Conservation (phyloP, 805 yeast species). For the Saccharomycopsis sp. region DNA sequence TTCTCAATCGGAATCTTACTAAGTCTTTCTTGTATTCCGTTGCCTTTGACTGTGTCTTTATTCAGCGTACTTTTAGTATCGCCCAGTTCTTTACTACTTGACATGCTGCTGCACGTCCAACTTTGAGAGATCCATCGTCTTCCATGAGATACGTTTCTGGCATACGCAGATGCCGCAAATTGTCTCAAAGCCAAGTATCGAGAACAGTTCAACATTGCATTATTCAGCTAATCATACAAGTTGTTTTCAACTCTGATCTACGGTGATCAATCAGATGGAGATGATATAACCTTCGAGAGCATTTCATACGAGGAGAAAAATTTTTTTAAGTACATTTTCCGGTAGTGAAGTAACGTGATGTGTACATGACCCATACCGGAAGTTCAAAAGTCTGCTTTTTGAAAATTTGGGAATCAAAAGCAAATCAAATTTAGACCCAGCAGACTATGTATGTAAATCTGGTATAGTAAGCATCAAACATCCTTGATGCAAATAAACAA, state of each 20-base stretch:
- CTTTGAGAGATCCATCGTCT: not conserved
- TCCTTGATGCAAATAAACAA: no score
- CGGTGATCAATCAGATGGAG: no score
- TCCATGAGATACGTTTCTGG: not conserved
- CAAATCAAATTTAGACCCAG: no score
- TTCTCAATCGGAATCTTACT: slow-evolving; percentile 74
- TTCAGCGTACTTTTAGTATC: not conserved
- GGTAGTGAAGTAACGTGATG: not conserved
- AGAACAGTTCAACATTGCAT: not conserved
- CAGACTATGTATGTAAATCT: no score
- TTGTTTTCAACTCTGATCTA: no score
- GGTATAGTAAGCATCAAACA: no score
- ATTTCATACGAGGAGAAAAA: not conserved
- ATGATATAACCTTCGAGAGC: not conserved
- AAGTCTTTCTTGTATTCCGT: slow-evolving; percentile 48
- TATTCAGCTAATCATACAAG: no score
- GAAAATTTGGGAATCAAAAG: not conserved
- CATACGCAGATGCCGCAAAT: not conserved
- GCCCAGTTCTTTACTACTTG: not conserved
- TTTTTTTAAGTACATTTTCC: not conserved
- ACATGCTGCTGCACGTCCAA: not conserved
- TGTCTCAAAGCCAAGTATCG: not conserved
- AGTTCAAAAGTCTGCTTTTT: not conserved
- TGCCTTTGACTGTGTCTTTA: not conserved
- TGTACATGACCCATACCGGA: not conserved